Conservation (phyloP, 2,329 filamentous ascomycete genomes). For the Arthroderma sp. region DNA sequence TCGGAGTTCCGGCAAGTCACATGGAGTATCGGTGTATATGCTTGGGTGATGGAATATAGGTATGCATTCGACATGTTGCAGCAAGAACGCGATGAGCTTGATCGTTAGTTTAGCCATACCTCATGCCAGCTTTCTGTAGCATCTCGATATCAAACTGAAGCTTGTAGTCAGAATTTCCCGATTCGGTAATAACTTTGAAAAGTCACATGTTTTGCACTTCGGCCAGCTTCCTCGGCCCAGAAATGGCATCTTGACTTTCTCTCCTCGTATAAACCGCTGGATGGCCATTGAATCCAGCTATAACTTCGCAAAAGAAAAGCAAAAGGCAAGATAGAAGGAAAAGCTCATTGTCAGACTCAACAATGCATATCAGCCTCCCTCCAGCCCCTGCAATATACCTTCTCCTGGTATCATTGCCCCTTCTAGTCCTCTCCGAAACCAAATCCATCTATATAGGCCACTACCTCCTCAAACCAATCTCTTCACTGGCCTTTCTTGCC, state of each 20-base stretch:
- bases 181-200: background rate
- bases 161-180: background rate
- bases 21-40: background rate
- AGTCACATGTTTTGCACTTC: background rate
- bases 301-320: background rate
- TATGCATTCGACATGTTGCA: background rate
- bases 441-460: slow-evolving; percentile 19
- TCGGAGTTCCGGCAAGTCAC: background rate
- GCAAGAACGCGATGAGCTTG: background rate
- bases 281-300: background rate
- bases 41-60: background rate
- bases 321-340: background rate
- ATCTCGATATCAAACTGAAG: background rate
- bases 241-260: background rate
- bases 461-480: slow-evolving; percentile 22
- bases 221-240: background rate
- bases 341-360: background rate
- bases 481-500: slow-evolving; percentile 20
- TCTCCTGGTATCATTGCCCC: slow-evolving; percentile 19
- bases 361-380: slow-evolving; percentile 15
- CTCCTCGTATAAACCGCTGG: background rate
- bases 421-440: slow-evolving; percentile 20
- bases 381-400: slow-evolving; percentile 15
- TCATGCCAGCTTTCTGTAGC: background rate
- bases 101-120: background rate